Evolutionary conservation across 768 basidiomycete genomes (phyloP), one percentile per base, ranked within the genome.

Genomic region (Gelatoporia subvermispora): DNA sequence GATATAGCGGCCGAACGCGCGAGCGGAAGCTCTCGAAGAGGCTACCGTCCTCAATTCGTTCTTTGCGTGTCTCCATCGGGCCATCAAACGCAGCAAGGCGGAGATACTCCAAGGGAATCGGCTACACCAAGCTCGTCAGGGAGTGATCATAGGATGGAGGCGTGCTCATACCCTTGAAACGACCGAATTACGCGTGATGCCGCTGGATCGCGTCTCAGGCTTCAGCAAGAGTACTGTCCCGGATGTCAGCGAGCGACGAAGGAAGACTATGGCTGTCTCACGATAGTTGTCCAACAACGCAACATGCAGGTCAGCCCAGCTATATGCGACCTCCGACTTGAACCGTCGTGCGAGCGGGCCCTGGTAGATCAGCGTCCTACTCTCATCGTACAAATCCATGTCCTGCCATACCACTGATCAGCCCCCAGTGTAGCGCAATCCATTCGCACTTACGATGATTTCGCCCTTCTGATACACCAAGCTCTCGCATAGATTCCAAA

Each of bases 51-150:
- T 85, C 82, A 15, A 70, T 57, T 38, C 75, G 76, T 52, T 84
- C 86, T 59, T 77, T 82, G 28, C 87, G 78, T 41, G 65, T 71
- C 54, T 89, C 90, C 4, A 80, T 68, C 5, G 77, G 69, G 1
- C 61, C 71, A 17, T 74, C 70, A 60, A 92, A 93, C 15, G 75
- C 67, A 23, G 77, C 88, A 8, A 91, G 72, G 16, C 79, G 80
- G n/a, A 93, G 75, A 54, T 83, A 91, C 34, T 85, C 83, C 2
- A 93, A 67, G 3, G 88, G 85, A 47, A 93, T 77, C 23, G 90
- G 90, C 90, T 92, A 53, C 4, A 42, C 2, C 25, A 31, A 31
- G 10, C 50, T 42, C 25, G 1, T 25, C 22, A 17, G 23, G 28
- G 13, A n/a, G 18, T 17, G 38, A 25, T 18, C 28, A 50, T 24